Evolutionary conservation across 257 asterid species (phyloP).

Genomic region (Prunella vulgaris): DNA sequence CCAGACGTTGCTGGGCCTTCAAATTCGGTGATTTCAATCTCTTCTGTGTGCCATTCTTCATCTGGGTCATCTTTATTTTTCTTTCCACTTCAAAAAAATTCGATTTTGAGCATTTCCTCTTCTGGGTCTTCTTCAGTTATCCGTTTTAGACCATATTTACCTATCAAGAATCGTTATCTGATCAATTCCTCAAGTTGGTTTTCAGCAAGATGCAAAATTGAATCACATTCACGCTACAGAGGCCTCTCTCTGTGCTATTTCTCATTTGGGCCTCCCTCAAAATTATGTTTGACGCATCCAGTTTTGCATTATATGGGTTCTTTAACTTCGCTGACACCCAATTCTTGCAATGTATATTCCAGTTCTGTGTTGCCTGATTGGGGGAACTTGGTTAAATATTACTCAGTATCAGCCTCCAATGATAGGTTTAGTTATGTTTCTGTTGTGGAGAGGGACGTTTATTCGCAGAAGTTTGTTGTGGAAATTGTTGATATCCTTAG

Average conservation of each 20-base stretch:
- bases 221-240: too few relatives aligned
- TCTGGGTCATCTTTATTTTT: constrained; percentile 12
- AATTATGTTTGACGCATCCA: background rate
- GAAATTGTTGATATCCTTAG: constrained; percentile 46
- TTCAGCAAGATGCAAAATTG: background rate
- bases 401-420: constrained; percentile 19
- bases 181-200: constrained; percentile 6
- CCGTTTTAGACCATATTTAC: constrained; percentile 11
- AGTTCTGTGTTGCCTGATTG: background rate
- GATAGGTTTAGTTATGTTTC: constrained; percentile 8
- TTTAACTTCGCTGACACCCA: too few relatives aligned
- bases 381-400: constrained; percentile 20
- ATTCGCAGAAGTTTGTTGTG: constrained; percentile 18
- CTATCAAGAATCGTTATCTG: background rate
- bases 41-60: constrained; percentile 20
- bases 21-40: background rate
- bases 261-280: background rate
- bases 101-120: constrained; percentile 1
- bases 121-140: constrained; percentile 10
- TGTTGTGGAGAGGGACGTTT: constrained; percentile 20
- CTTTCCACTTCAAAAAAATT: background rate
- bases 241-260: background rate
- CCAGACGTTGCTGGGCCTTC: too few relatives aligned
- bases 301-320: background rate
- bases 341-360: background rate